Base-by-base conservation (phyloP, 768 basidiomycete genomes). In the Ramaria sp. region DNA sequence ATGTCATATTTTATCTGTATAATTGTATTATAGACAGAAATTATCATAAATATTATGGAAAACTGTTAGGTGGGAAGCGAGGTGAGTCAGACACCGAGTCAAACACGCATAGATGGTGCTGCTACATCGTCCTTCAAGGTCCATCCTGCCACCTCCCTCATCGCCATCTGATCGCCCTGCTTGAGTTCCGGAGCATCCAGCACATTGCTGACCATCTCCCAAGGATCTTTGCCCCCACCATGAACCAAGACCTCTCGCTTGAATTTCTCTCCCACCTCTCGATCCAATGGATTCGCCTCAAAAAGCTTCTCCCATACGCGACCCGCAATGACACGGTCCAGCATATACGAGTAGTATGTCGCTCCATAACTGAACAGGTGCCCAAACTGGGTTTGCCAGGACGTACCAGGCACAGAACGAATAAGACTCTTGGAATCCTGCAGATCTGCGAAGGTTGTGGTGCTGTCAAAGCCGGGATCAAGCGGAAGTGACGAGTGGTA, bases 351-450 rank as follows among this genome's bases (percentile, higher is more conserved):
- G 62, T 99, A 99, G 65, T 99, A 99, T 0, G 92, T 96, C 13
- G 95, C 93, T 5, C 95, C 94, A 61, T 99, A 99, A 2, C 94
- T 92, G 63, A 86, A 94, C 5, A 99, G 71, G 65, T 99, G 96
- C 0, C 89, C 88, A 60, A 99, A 99, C 61, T 94, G 91, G 0
- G 92, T 92, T 63, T 98, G 96, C 75, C 92, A 93, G 0, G 89
- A 85, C 0, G 94, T 97, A 0, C 86, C 88, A 0, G 73, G 70
- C 0, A 92, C 89, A 52, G 88, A 79, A 0, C 91, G 90, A 22
- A 96, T 83, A 41, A 95, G 71, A 1, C 91, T 91, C 1, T 82
- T 79, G 0, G 77, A 71, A 36, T 82, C 76, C 43, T 82, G 74
- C 52, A 95, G 71, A 12, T 73, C 70, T 1, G 78, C 78, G 0